Evolutionary conservation across 2,329 filamentous ascomycete genomes (phyloP).

Genomic region (Phyllosticta capitalensis): DNA sequence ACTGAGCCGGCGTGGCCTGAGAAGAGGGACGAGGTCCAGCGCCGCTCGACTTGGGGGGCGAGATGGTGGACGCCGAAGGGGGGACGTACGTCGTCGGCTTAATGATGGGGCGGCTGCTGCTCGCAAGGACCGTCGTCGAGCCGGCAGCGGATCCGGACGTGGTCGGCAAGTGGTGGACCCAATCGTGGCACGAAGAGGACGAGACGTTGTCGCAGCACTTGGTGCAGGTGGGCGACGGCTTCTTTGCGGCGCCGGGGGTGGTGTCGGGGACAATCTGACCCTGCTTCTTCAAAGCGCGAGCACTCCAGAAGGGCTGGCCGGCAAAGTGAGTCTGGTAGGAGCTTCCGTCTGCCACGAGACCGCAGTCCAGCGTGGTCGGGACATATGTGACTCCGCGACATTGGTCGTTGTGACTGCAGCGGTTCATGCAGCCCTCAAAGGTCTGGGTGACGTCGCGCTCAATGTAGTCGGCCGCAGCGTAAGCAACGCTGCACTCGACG

Average conservation of each 20-base stretch:
- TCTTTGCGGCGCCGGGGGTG: neutral
- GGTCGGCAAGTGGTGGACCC: neutral
- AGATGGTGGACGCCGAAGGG: too few species aligned
- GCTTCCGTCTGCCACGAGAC: neutral
- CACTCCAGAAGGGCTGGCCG: neutral
- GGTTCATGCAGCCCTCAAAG: neutral
- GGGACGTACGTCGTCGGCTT: neutral
- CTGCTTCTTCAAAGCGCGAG: neutral
- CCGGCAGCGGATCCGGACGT: neutral
- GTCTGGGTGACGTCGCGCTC: neutral
- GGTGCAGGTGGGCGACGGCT: neutral
- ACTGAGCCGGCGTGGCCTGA: too few species aligned
- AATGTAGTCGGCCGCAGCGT: neutral
- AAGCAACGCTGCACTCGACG: neutral
- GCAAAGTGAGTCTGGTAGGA: neutral
- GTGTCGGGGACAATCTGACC: neutral
- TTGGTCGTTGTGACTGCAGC: neutral
- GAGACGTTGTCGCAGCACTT: neutral
- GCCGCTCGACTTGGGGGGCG: neutral
- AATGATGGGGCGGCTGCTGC: too few species aligned
- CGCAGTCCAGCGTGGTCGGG: neutral
- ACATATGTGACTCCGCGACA: neutral
- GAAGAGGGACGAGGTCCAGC: neutral
- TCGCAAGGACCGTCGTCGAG: neutral
- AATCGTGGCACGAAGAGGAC: slow-evolving; percentile 2